Percentiles rank a stretch among this genome's conserved stretches.
Conservation (phyloP, 1,139 yeast species). For the Protomyces inouyei region DNA sequence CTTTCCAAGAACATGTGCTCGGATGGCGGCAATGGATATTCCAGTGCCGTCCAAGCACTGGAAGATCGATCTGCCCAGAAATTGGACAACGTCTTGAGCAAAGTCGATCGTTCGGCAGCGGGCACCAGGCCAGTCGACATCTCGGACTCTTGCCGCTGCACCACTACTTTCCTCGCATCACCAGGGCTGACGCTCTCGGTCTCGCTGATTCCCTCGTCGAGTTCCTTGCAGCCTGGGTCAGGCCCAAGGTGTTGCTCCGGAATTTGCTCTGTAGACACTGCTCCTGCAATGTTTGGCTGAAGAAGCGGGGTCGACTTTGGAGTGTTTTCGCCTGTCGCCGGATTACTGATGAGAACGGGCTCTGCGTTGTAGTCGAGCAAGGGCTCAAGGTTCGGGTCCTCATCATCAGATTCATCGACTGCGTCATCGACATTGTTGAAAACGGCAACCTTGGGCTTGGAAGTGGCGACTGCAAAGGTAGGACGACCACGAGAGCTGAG, state of each 20-base stretch:
- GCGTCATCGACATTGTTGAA: constrained; percentile 88
- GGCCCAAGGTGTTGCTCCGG: constrained; percentile 11
- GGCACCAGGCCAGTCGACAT: constrained; percentile 27
- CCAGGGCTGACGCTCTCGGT: neutral
- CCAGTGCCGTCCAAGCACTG: constrained; percentile 88
- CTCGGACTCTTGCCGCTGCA: neutral
- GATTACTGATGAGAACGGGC: constrained; percentile 9
- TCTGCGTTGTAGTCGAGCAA: constrained; percentile 14
- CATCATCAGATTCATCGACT: constrained; percentile 47
- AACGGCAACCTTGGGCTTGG: constrained; percentile 86
- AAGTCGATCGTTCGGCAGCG: constrained; percentile 60
- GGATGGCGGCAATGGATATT: constrained; percentile 67
- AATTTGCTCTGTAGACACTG: constrained; percentile 1
- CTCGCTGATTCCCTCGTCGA: neutral
- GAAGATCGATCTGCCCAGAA: constrained; percentile 99
- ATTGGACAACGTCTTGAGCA: constrained; percentile 76
- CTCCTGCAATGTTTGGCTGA: neutral
- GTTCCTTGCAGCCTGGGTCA: neutral
- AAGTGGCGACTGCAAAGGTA: constrained; percentile 69
- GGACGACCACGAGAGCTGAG: constrained; percentile 58
- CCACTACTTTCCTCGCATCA: neutral
- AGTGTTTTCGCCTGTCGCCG: constrained; percentile 12
- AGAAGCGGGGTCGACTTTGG: neutral
- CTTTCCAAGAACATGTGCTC: constrained; percentile 95
- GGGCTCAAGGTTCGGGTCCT: constrained; percentile 33